Percentiles rank a stretch among this genome's conserved stretches.
Conservation (phyloP, 2,329 filamentous ascomycete species). For the Exophiala aquamarina region DNA sequence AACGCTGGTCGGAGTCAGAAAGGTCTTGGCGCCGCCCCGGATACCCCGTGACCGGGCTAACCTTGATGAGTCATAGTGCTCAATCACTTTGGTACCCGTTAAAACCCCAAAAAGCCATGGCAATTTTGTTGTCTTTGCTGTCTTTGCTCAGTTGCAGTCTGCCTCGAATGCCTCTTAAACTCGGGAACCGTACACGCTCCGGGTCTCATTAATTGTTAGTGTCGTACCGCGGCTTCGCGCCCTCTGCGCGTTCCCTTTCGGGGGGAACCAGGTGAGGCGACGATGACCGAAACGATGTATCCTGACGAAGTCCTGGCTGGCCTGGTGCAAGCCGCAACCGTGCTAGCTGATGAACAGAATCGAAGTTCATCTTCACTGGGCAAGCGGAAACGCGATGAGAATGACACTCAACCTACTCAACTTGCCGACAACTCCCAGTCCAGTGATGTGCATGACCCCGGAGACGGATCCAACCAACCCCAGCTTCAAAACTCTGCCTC, state of each 20-base stretch:
- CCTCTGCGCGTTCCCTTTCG: conserved; percentile 6
- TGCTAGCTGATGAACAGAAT: conserved; percentile 37
- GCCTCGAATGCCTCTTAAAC: too few relatives aligned
- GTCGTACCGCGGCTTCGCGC: neutral
- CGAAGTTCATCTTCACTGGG: conserved; percentile 31
- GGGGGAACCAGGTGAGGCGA: conserved; percentile 9
- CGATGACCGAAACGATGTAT: conserved; percentile 21
- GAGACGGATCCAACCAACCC: conserved; percentile 28
- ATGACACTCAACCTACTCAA: conserved; percentile 34
- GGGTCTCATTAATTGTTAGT: too few relatives aligned
- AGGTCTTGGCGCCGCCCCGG: too few relatives aligned
- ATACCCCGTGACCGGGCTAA: too few relatives aligned
- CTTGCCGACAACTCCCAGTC: conserved; percentile 33
- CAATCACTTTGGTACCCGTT: too few relatives aligned
- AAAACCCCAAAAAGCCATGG: conserved; percentile 2
- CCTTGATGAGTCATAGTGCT: too few relatives aligned
- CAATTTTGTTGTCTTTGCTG: neutral
- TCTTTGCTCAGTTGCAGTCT: conserved; percentile 2
- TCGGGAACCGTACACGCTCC: too few relatives aligned
- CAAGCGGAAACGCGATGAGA: conserved; percentile 43
- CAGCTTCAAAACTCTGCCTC: conserved; percentile 53
- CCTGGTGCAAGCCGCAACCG: conserved; percentile 47
- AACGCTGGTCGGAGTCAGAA: too few relatives aligned
- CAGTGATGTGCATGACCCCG: conserved; percentile 34
- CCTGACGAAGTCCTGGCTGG: conserved; percentile 43